Evolutionary conservation across 176 grass and related monocot species (phyloP), one percentile per base, ranked within the genome.

Genomic region (Ampelocalamus luodianensis): DNA sequence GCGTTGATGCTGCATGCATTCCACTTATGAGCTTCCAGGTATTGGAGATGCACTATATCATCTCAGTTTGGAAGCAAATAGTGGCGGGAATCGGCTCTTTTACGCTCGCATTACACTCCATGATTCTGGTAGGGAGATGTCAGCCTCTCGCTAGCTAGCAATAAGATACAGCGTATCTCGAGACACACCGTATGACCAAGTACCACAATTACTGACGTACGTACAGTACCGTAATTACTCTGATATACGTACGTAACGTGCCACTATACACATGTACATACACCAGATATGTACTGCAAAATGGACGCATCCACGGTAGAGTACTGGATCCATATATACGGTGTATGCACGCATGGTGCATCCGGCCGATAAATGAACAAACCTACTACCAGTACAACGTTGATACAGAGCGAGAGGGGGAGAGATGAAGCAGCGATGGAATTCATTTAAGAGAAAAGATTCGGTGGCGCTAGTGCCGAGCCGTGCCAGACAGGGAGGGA

Each of bases 391-490:
- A 34, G 40, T 4, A 63, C 27, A 20, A 20, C 6, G 10, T 18
- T 24, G 13, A 68, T 5, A 20, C 44, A 20, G n/a, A 1, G 18
- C 17, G 42, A 48, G 49, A 39, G 23, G 12, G 20, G 37, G 49
- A 68, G 70, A 13, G 73, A 37, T 0, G 2, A 37, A 76, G 18
- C 22, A 39, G 1, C 11, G 48, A 54, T 61, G 56, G 12, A 8
- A 50, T 44, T 12, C 82, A 84, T 84, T 75, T 20, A 66, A 65
- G 81, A 58, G 18, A 6, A 8, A 9, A 39, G 75, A 79, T 84
- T 68, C 75, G 81, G 81, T 5, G 45, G 54, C 27, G 16, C 23
- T 39, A 26, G 55, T 68, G 43, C 6, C 56, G 56, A 18, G 36
- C 71, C 60, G 18, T 55, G 49, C 10, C 22, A 40, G 73, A 42